A percentile compares a stretch with the other conserved stretches of the same genome.
These are phyloP conservation scores for Phytophthora fragariae DNA, from an alignment of 352 stramenopile genomes.

Conservation along the genomic window DNA sequence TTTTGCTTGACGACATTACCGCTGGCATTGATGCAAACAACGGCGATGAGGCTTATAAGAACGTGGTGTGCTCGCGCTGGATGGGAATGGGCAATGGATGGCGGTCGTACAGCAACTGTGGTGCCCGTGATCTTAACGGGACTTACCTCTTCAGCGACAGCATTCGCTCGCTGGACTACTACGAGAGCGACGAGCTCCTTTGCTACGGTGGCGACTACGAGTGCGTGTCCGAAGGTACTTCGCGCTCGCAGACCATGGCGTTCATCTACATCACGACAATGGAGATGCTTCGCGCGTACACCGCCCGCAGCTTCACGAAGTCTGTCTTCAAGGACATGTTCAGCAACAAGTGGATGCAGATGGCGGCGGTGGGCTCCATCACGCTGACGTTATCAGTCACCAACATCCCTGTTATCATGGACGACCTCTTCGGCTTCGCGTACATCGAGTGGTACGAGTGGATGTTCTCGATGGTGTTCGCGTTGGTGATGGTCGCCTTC, in stretches of 20 bases:
- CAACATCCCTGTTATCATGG: constrained; percentile 71
- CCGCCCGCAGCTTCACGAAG: constrained; percentile 80
- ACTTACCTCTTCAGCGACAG: constrained; percentile 51
- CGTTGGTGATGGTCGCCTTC: constrained; percentile 72
- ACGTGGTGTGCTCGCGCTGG: constrained; percentile 68
- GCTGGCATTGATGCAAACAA: constrained; percentile 45
- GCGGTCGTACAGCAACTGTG: constrained; percentile 62
- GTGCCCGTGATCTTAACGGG: constrained; percentile 38
- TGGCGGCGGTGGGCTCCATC: constrained; percentile 66
- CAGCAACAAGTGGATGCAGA: constrained; percentile 85
- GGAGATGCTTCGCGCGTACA: constrained; percentile 80
- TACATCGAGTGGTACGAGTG: constrained; percentile 80
- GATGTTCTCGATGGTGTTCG: constrained; percentile 75
- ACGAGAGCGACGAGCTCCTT: constrained; percentile 51
- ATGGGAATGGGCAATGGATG: constrained; percentile 54
- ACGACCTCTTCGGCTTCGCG: constrained; percentile 75
- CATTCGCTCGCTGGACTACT: constrained; percentile 39
- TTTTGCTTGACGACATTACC: constrained; percentile 67
- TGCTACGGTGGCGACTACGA: constrained; percentile 66
- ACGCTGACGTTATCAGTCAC: constrained; percentile 71
- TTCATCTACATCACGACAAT: constrained; percentile 85
- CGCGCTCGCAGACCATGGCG: constrained; percentile 75
- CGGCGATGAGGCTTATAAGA: constrained; percentile 48
- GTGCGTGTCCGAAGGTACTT: constrained; percentile 68
- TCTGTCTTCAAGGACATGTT: constrained; percentile 77